A percentile compares a stretch with the other conserved stretches of the same genome.
Evolutionary conservation across 1,284 basidiomycete genomes (phyloP).

Genomic region (Salmacisia buchloeana): DNA sequence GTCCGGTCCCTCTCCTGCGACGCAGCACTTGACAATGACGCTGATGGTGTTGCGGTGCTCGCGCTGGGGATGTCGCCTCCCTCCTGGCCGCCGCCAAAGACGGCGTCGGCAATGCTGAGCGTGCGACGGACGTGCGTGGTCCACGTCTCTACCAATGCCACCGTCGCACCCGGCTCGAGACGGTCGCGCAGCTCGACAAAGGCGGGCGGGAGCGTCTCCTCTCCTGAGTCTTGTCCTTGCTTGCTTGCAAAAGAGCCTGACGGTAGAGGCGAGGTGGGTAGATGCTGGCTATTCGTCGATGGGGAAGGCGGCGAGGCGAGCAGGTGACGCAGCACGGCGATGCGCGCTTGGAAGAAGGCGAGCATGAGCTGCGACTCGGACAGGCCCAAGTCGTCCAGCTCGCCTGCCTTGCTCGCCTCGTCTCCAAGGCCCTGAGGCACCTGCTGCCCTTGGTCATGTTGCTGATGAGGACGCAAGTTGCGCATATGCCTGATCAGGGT

Average conservation of each 20-base stretch:
- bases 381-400: conserved; percentile 4
- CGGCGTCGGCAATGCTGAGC: neutral
- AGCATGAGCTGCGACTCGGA: conserved; percentile 3
- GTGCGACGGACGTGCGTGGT: neutral
- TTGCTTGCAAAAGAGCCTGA: too few species aligned
- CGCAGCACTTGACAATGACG: too few species aligned
- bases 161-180: neutral
- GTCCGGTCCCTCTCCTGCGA: too few species aligned
- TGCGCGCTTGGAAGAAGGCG: conserved; percentile 4
- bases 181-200: neutral
- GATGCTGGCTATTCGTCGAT: too few species aligned
- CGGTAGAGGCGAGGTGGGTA: too few species aligned
- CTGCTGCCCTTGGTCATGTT: neutral
- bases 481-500: conserved; percentile 4
- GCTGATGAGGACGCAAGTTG: neutral
- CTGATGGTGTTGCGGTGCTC: too few species aligned
- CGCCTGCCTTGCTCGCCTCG: neutral
- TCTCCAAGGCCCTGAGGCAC: neutral
- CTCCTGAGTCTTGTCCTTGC: too few species aligned
- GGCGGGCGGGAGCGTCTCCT: neutral
- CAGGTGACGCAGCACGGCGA: neutral
- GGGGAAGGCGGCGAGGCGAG: neutral
- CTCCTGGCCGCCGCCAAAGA: neutral
- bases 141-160: neutral
- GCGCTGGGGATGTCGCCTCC: neutral